Conservation (phyloP, 495 filamentous ascomycete genomes). For the Aspergillus funiculosus region DNA sequence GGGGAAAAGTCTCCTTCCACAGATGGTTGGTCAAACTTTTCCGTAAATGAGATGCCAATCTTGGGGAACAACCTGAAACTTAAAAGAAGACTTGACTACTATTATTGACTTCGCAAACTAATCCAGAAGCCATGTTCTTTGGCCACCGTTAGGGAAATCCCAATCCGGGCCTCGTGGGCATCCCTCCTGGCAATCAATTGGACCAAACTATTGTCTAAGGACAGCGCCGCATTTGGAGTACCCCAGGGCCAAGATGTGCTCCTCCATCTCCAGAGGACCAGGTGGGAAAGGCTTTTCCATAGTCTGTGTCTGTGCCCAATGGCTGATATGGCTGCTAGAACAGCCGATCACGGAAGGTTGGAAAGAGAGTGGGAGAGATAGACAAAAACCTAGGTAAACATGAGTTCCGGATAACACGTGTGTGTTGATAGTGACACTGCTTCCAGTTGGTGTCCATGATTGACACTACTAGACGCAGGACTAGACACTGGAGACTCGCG, state of each 20-base stretch:
- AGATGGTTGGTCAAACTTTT: background rate
- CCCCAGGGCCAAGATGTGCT: background rate
- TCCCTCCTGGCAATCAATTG: background rate
- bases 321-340: too few species aligned
- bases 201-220: background rate
- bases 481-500: background rate
- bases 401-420: conserved; percentile 14
- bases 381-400: background rate
- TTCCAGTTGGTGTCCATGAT: conserved; percentile 1
- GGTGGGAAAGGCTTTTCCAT: too few species aligned
- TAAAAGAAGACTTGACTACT: background rate
- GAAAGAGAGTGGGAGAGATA: too few species aligned
- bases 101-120: background rate
- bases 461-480: conserved; percentile 1
- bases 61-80: conserved; percentile 1
- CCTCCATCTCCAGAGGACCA: too few species aligned
- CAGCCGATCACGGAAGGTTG: conserved; percentile 7
- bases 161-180: background rate
- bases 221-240: background rate
- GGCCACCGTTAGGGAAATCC: conserved; percentile 1
- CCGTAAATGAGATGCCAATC: conserved; percentile 4
- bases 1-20: background rate
- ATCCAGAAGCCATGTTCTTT: background rate
- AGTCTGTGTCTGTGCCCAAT: too few species aligned
- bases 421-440: conserved; percentile 4